Evolutionary conservation across 1,284 basidiomycete species (phyloP).

Genomic region (Cerioporus squamosus): DNA sequence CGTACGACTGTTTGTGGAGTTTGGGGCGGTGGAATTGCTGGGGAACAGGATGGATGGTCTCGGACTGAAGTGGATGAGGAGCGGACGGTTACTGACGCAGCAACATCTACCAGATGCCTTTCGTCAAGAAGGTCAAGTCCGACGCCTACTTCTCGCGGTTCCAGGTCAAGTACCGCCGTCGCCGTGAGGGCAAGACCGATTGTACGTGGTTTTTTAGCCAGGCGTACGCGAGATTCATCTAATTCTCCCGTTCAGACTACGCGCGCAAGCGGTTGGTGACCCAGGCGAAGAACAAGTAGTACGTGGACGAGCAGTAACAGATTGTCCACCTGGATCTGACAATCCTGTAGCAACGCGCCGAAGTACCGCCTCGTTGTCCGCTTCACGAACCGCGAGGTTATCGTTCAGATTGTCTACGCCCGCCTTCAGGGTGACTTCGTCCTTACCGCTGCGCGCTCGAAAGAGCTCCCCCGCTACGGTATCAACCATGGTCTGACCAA

Average conservation of each 20-base stretch:
- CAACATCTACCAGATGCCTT: constrained; percentile 68
- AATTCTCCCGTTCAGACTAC: constrained; percentile 67
- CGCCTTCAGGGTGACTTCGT: constrained; percentile 98
- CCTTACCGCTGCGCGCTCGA: constrained; percentile 85
- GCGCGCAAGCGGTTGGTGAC: constrained; percentile 95
- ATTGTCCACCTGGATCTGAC: neutral
- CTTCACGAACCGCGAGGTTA: constrained; percentile 94
- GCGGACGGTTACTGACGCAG: constrained; percentile 16
- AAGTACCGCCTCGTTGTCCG: constrained; percentile 99
- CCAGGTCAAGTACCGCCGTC: constrained; percentile 96
- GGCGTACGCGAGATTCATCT: neutral
- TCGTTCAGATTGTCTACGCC: constrained; percentile 94
- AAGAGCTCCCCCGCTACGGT: constrained; percentile 94
- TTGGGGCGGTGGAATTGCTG: neutral
- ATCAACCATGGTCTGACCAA: constrained; percentile 99
- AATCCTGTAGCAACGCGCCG: constrained; percentile 74
- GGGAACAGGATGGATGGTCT: constrained; percentile 32
- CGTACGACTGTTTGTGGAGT: neutral
- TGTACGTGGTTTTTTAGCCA: constrained; percentile 60
- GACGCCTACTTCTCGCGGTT: constrained; percentile 97
- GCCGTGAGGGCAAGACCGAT: constrained; percentile 98
- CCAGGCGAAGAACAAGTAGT: constrained; percentile 99
- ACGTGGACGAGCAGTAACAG: constrained; percentile 27
- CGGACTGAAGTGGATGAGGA: constrained; percentile 40
- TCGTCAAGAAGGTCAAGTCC: constrained; percentile 88